Evolutionary conservation across 73 alveolate genomes (phyloP).

Genomic region (Paramecium bursaria): DNA sequence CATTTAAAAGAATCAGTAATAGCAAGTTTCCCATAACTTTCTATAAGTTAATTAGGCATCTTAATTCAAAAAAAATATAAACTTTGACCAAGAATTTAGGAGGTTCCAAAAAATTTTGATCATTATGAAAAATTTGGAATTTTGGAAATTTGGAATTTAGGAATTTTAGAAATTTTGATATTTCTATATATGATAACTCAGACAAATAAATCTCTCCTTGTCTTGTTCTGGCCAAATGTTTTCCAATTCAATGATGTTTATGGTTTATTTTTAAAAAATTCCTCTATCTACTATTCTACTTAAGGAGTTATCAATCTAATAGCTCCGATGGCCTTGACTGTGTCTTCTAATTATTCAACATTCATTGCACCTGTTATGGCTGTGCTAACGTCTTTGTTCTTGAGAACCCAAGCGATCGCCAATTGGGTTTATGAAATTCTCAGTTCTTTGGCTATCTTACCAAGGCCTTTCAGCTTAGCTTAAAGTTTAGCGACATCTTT

Average conservation of each 20-base stretch:
- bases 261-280: slow-evolving; percentile 77
- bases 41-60: no score
- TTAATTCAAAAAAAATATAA: no score
- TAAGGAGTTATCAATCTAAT: slow-evolving; percentile 80
- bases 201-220: slow-evolving; percentile 71
- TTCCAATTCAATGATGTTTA: slow-evolving; percentile 69
- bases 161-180: no score
- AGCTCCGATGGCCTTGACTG: slow-evolving; percentile 80
- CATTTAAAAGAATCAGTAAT: no score
- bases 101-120: no score
- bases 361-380: slow-evolving; percentile 89
- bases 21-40: no score
- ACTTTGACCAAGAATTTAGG: no score
- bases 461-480: slow-evolving; percentile 61
- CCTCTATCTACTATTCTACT: slow-evolving; percentile 79
- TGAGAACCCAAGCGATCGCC: slow-evolving; percentile 93
- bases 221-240: slow-evolving; percentile 57
- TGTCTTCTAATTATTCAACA: slow-evolving; percentile 87
- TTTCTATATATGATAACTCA: no score
- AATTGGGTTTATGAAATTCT: slow-evolving; percentile 85
- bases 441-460: slow-evolving; percentile 78
- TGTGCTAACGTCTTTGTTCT: slow-evolving; percentile 86
- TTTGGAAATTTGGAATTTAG: no score
- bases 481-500: slow-evolving; percentile 46
- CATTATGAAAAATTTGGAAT: no score